A percentile compares a stretch with the other conserved stretches of the same genome.
These are phyloP conservation scores for Thalassiosira mediterranea DNA, from an alignment of 352 stramenopile genomes.

Conservation along the genomic window DNA sequence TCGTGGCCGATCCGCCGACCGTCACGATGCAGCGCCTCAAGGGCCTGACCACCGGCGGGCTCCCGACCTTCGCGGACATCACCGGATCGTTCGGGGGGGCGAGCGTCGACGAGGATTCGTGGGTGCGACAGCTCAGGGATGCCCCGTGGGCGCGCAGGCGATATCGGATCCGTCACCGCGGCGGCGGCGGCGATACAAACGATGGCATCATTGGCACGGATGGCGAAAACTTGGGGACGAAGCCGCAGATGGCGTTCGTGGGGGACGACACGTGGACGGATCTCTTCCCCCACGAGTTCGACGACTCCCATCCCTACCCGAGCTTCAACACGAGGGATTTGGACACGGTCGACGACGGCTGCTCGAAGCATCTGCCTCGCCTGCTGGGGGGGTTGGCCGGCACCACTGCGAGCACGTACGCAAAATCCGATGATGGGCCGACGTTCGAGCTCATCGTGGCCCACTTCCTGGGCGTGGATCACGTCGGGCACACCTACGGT, in stretches of 20 bases:
- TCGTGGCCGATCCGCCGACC: slow-evolving; percentile 97
- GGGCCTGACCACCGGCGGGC: slow-evolving; percentile 94
- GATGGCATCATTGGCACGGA: too few species aligned
- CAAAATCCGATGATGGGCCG: slow-evolving; percentile 22
- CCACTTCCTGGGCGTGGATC: slow-evolving; percentile 93
- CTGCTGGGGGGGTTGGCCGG: slow-evolving; percentile 63
- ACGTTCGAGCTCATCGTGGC: slow-evolving; percentile 81
- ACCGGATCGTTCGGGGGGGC: slow-evolving; percentile 71
- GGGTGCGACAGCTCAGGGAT: slow-evolving; percentile 88
- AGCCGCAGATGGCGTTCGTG: slow-evolving; percentile 90
- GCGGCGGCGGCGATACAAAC: too few species aligned
- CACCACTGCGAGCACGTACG: slow-evolving; percentile 21
- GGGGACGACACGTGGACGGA: slow-evolving; percentile 98
- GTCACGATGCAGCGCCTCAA: slow-evolving; percentile 98
- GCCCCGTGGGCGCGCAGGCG: slow-evolving; percentile 22
- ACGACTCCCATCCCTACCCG: slow-evolving; percentile 92
- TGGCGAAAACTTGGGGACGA: slow-evolving; percentile 52
- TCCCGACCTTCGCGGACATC: slow-evolving; percentile 98
- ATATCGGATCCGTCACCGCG: slow-evolving; percentile 9
- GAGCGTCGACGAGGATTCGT: slow-evolving; percentile 95
- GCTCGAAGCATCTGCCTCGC: slow-evolving; percentile 63
- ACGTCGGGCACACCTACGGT: slow-evolving; percentile 97
- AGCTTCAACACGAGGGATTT: slow-evolving; percentile 99
- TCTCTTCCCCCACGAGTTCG: slow-evolving; percentile 92
- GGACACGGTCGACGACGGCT: slow-evolving; percentile 96